Conservation (phyloP, 2,329 filamentous ascomycete species). For the Aschersonia sp. region DNA sequence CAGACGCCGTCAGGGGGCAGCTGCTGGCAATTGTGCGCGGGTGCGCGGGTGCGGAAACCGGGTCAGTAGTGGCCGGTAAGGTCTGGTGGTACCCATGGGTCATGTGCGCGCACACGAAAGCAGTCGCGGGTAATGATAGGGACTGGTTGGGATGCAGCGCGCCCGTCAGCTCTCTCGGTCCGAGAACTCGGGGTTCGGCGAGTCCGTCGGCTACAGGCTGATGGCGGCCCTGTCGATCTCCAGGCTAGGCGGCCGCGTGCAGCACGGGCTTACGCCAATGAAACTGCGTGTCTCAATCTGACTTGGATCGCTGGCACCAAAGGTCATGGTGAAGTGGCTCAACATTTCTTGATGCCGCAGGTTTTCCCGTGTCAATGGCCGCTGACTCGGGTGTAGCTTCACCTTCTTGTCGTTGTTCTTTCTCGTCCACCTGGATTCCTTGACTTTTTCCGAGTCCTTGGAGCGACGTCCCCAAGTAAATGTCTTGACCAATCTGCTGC, state of each 20-base stretch:
- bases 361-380: slow-evolving; percentile 29
- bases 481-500: slow-evolving; percentile 15
- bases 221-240: slow-evolving; percentile 11
- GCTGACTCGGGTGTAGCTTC: slow-evolving; percentile 26
- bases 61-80: not conserved
- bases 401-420: slow-evolving; percentile 9
- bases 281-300: slow-evolving; percentile 19
- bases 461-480: slow-evolving; percentile 15
- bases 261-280: slow-evolving; percentile 28
- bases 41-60: no score
- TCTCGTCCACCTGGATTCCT: slow-evolving; percentile 8
- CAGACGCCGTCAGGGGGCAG: no score
- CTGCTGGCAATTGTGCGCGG: no score
- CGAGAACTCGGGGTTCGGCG: slow-evolving; percentile 5
- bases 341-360: slow-evolving; percentile 32
- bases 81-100: not conserved
- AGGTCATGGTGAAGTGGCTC: slow-evolving; percentile 28
- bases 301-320: slow-evolving; percentile 21
- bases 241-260: slow-evolving; percentile 23
- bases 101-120: not conserved
- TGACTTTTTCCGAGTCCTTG: slow-evolving; percentile 6
- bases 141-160: not conserved
- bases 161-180: slow-evolving; percentile 3
- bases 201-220: slow-evolving; percentile 4
- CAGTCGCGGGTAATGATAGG: not conserved